These are phyloP conservation scores for Aspergillus pseudoterreus DNA, from an alignment of 2,329 filamentous ascomycete genomes.

Conservation along the genomic window DNA sequence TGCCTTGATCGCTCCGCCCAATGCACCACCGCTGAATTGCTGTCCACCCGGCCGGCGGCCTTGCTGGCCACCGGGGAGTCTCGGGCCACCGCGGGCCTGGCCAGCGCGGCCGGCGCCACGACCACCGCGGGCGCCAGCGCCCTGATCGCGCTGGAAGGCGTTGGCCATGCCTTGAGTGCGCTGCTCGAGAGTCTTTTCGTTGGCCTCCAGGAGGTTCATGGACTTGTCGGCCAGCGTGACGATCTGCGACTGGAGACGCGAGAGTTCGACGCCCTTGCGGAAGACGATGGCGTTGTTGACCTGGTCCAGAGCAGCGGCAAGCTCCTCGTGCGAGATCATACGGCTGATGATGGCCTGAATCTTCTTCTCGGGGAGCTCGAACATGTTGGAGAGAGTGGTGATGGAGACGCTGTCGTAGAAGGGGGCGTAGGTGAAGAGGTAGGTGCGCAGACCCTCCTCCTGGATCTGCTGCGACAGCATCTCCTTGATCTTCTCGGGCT, in stretches of 20 bases:
- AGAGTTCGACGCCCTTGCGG: slow-evolving; percentile 98
- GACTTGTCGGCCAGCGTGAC: slow-evolving; percentile 95
- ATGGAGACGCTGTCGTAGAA: slow-evolving; percentile 97
- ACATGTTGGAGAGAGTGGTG: slow-evolving; percentile 83
- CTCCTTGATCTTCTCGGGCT: slow-evolving; percentile 86
- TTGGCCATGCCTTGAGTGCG: slow-evolving; percentile 93
- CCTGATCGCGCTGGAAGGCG: slow-evolving; percentile 90
- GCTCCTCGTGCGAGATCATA: slow-evolving; percentile 99
- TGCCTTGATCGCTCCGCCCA: slow-evolving; percentile 50
- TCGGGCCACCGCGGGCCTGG: slow-evolving; percentile 34
- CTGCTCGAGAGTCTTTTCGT: slow-evolving; percentile 96
- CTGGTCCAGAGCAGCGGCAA: slow-evolving; percentile 93
- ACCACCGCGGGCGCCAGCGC: slow-evolving; percentile 65
- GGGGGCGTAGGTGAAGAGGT: slow-evolving; percentile 98
- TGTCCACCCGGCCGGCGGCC: slow-evolving; percentile 46
- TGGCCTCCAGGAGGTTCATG: slow-evolving; percentile 89
- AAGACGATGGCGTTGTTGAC: slow-evolving; percentile 97
- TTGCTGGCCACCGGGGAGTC: slow-evolving; percentile 38
- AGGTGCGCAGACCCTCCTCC: slow-evolving; percentile 95
- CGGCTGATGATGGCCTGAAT: slow-evolving; percentile 94
- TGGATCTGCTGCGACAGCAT: slow-evolving; percentile 99
- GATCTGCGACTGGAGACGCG: slow-evolving; percentile 88
- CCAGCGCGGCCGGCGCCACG: slow-evolving; percentile 47
- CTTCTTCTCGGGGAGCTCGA: slow-evolving; percentile 87
- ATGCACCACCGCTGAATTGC: slow-evolving; percentile 49